Conservation (phyloP, 2,329 filamentous ascomycete species). For the Penicillium sp. region DNA sequence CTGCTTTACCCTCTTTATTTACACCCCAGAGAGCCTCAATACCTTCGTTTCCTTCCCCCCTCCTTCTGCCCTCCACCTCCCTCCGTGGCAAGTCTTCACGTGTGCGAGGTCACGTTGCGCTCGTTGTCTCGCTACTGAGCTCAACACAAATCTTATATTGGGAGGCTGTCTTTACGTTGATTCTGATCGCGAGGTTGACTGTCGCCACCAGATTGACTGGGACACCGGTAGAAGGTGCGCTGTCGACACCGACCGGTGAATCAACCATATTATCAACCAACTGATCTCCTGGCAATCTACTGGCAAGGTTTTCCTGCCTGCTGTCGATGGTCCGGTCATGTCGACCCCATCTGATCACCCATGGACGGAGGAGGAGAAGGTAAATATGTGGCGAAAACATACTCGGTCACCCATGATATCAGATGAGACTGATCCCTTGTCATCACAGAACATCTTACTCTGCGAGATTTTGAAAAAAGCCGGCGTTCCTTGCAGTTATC, state of each 20-base stretch:
- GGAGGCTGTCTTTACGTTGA: conserved; percentile 10
- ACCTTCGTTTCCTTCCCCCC: too few species aligned
- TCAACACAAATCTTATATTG: conserved; percentile 5
- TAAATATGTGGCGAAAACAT: conserved; percentile 18
- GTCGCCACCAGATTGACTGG: too few species aligned
- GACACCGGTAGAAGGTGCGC: too few species aligned
- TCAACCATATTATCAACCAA: background rate
- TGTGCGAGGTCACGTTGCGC: background rate
- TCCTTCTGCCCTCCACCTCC: too few species aligned
- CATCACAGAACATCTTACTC: conserved; percentile 35
- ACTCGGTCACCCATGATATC: background rate
- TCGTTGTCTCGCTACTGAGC: conserved; percentile 6
- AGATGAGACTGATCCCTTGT: conserved; percentile 1
- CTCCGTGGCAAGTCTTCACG: too few species aligned
- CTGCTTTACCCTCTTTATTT: conserved; percentile 7
- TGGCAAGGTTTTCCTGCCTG: background rate
- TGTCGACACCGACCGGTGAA: too few species aligned
- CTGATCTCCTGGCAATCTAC: background rate
- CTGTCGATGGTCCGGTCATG: conserved; percentile 39
- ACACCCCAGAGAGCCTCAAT: background rate
- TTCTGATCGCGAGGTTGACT: background rate
- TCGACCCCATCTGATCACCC: conserved; percentile 38
- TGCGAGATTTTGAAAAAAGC: conserved; percentile 40
- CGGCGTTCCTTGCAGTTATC: conserved; percentile 31
- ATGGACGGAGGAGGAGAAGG: conserved; percentile 44